Base-by-base conservation (phyloP, 2,329 filamentous ascomycete genomes). In the Hypoxylon sp. region DNA sequence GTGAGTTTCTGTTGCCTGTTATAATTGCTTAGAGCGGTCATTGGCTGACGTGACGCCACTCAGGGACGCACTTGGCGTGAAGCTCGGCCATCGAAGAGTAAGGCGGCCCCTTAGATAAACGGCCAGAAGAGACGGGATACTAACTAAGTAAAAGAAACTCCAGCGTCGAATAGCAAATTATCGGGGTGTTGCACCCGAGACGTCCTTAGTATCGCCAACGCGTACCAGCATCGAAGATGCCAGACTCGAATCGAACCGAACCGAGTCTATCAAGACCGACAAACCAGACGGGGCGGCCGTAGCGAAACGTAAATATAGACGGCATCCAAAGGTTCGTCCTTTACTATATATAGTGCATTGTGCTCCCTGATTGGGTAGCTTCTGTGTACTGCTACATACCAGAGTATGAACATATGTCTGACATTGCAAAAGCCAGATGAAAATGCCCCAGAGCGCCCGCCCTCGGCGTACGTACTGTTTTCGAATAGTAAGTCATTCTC, bases 381-480 rank as follows among this genome's bases (percentile, higher is more conserved):
- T 56, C 52, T 52, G 62, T 32, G 8, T 24, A 37, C 15, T 27
- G 11, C 42, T 60, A 0, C 24, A 47, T 39, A 55, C 29, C 17
- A 13, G 44, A 67, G 32, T 48, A 29, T 21, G 46, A 57, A 10
- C 27, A 11, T 32, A 37, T 15, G 7, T 24, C 61, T 75, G 21
- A 74, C 68, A 24, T 47, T 56, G 15, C 24, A 32, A 35, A 75
- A 93, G 88, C 85, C 92, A 2, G 93, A 96, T 73, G 91, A 93
- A 65, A 89, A 93, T 80, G 92, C 92, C 0, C 93, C 93, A 1
- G 92, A 94, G 75, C 85, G 92, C 24, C 92, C 93, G 1, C 91
- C 92, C 0, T 95, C 92, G 3, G 93, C 92, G 54, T 95, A 95
- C 80, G 93, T 95, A 11, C 87, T 95, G 15, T 96, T 96, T 75